A percentile compares a stretch with the other conserved stretches of the same genome.
Conservation (phyloP, 2,329 filamentous ascomycete genomes). For the Xylaria sp. region DNA sequence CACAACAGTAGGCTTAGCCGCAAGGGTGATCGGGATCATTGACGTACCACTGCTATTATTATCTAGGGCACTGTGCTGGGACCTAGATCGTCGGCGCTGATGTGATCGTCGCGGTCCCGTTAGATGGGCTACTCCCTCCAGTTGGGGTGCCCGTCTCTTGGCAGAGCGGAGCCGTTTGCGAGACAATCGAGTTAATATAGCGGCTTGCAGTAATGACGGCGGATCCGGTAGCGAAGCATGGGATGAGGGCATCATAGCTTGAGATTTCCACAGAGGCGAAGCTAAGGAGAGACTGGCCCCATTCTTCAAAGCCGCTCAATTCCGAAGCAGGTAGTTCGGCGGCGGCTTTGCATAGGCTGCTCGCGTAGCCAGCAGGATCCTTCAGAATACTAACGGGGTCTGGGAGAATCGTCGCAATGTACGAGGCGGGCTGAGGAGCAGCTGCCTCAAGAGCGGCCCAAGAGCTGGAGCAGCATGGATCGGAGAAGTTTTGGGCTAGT, state of each 20-base stretch:
- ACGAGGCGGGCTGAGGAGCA: not conserved
- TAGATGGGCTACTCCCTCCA: not conserved
- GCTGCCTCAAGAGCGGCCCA: not conserved
- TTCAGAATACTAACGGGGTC: not conserved
- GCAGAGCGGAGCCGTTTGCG: not conserved
- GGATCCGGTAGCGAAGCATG: not conserved
- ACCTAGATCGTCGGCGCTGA: too few species aligned
- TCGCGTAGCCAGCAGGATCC: not conserved
- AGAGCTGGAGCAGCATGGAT: not conserved
- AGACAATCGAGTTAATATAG: not conserved
- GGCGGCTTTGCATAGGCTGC: not conserved
- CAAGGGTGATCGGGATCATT: not conserved
- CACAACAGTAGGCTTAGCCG: not conserved
- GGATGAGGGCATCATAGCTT: not conserved
- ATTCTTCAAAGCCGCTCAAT: not conserved
- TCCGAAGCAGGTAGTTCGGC: not conserved
- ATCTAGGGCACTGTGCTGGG: not conserved
- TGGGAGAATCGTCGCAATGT: not conserved
- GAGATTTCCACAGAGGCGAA: not conserved
- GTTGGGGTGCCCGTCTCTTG: not conserved
- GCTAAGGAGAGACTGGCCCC: not conserved
- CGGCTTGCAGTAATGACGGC: not conserved
- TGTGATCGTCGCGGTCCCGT: not conserved
- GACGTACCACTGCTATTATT: not conserved
- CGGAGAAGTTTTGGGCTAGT: not conserved